A percentile compares a stretch with the other conserved stretches of the same genome.
Evolutionary conservation across 2,329 filamentous ascomycete species (phyloP).

Genomic region (Hypoxylon sp.): DNA sequence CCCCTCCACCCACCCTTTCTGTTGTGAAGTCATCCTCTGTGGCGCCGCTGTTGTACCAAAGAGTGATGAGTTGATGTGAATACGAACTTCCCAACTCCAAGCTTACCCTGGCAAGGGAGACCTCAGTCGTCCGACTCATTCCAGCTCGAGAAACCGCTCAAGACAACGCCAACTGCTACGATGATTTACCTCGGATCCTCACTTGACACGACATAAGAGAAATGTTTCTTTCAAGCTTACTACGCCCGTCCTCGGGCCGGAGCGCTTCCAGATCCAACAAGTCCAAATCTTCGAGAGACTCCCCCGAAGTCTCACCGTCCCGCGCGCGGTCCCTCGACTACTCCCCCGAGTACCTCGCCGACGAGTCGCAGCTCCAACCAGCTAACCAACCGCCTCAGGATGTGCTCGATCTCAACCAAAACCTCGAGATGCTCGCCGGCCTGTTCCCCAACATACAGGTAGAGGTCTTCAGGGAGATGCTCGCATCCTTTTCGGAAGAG

Average conservation of each 20-base stretch:
- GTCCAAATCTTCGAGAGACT: conserved; percentile 25
- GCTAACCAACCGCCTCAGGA: conserved; percentile 63
- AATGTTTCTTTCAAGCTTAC: conserved; percentile 41
- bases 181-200: conserved; percentile 34
- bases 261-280: conserved; percentile 29
- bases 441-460: conserved; percentile 84
- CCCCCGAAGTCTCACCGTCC: conserved; percentile 31
- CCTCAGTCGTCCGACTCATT: conserved; percentile 19
- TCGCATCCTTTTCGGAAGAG: conserved; percentile 76
- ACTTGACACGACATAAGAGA: conserved; percentile 29
- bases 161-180: conserved; percentile 17
- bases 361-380: conserved; percentile 62
- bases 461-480: conserved; percentile 84
- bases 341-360: conserved; percentile 58
- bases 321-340: conserved; percentile 37
- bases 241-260: conserved; percentile 37
- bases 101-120: conserved; percentile 11
- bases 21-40: background rate
- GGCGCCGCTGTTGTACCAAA: background rate
- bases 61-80: background rate
- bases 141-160: conserved; percentile 6
- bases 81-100: conserved; percentile 16
- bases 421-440: conserved; percentile 71
- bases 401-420: conserved; percentile 73
- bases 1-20: background rate